Evolutionary conservation across 129 eudicot genomes (phyloP).

Genomic region (Logfia minima): DNA sequence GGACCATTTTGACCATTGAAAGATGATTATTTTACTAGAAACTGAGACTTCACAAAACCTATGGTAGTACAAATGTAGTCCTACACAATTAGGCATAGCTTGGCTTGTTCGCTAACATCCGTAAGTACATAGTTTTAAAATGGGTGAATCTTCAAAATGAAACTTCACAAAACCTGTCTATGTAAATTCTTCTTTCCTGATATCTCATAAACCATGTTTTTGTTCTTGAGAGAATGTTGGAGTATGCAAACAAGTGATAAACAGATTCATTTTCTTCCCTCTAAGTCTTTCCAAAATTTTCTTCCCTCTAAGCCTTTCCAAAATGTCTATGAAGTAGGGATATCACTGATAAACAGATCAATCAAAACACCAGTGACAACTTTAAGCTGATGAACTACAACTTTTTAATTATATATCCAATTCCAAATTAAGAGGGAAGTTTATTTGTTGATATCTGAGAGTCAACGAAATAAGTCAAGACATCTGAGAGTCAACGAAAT

Average conservation of each 20-base stretch:
- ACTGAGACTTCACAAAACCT: no score
- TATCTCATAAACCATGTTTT: conserved; percentile 70
- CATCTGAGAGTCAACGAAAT: conserved; percentile 19
- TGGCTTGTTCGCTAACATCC: neutral
- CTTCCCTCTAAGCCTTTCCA: conserved; percentile 56
- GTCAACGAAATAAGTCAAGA: conserved; percentile 10
- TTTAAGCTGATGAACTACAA: no score
- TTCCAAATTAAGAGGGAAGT: neutral
- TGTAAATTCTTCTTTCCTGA: conserved; percentile 45
- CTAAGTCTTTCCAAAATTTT: conserved; percentile 72
- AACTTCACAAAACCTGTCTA: no score
- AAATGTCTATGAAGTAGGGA: conserved; percentile 51
- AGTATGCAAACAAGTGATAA: conserved; percentile 92
- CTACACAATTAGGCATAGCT: conserved; percentile 7
- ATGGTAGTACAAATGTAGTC: no score
- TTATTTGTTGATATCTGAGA: neutral
- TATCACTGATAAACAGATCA: no score
- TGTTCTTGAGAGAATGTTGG: conserved; percentile 60
- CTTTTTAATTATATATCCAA: neutral
- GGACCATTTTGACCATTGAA: conserved; percentile 57
- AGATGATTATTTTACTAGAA: conserved; percentile 68
- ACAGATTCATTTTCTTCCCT: conserved; percentile 46
- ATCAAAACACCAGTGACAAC: no score
- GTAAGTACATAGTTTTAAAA: conserved; percentile 1
- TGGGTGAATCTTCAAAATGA: no score